phyloP scores from a whole-genome alignment of 1,284 basidiomycete species.

The Malassezia caprae region DNA sequence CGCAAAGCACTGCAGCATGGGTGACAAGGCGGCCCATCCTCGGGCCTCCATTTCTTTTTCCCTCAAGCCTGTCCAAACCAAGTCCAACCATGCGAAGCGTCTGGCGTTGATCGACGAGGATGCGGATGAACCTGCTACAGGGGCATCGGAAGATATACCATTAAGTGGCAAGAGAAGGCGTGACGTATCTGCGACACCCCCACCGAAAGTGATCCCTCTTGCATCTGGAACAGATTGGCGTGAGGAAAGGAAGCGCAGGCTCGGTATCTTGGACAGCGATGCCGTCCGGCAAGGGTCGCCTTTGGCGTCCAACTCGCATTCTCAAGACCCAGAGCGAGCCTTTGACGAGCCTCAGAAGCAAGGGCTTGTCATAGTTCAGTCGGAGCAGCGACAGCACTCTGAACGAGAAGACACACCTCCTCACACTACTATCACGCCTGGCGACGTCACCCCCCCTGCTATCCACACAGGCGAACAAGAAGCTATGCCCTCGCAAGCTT shows the following conservation, averaged over 20 bases:
- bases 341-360: constrained; percentile 23
- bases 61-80: background rate
- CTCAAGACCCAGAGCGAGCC: background rate
- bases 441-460: background rate
- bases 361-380: constrained; percentile 19
- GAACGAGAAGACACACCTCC: background rate
- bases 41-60: constrained; percentile 1
- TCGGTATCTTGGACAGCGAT: constrained; percentile 23
- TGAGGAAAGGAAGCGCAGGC: constrained; percentile 30
- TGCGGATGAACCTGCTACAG: background rate
- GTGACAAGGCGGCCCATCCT: background rate
- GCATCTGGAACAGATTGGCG: constrained; percentile 30
- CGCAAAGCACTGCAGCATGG: background rate
- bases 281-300: constrained; percentile 22
- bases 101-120: background rate
- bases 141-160: background rate
- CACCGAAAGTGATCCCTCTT: constrained; percentile 25
- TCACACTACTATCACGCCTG: background rate
- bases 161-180: constrained; percentile 4
- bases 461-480: background rate
- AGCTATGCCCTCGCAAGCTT: background rate
- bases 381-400: background rate
- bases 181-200: background rate
- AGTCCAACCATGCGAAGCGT: background rate
- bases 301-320: constrained; percentile 18